phyloP scores from a whole-genome alignment of 257 asterid species.

The Mentha longifolia region DNA sequence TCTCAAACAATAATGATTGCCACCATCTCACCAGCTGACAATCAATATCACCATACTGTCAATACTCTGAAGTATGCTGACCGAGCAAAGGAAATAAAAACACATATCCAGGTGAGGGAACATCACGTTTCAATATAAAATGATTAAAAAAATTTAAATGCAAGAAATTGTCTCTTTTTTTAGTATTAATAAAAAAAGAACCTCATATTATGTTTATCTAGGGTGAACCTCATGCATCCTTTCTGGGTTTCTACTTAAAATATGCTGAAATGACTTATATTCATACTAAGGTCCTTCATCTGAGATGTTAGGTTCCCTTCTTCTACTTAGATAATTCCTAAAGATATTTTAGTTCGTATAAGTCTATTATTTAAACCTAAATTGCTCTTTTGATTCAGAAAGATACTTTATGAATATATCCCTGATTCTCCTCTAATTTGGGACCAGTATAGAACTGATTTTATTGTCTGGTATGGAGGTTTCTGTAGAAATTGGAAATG shows the following conservation, averaged over 20 bases:
- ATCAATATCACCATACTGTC: slow-evolving; percentile 93
- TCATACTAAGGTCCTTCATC: background rate
- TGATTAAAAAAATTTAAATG: slow-evolving; percentile 12
- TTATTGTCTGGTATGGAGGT: background rate
- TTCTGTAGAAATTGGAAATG: background rate
- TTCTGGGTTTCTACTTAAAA: slow-evolving; percentile 22
- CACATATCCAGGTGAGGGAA: slow-evolving; percentile 86
- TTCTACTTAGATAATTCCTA: slow-evolving; percentile 15
- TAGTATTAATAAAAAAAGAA: slow-evolving; percentile 3
- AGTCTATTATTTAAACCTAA: background rate
- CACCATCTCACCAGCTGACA: slow-evolving; percentile 85
- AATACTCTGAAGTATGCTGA: slow-evolving; percentile 94
- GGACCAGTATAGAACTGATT: background rate
- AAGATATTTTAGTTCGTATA: slow-evolving; percentile 1
- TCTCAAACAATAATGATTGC: slow-evolving; percentile 96
- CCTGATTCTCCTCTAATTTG: background rate
- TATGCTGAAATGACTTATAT: background rate
- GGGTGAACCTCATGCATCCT: slow-evolving; percentile 11
- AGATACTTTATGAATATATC: background rate
- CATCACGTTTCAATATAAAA: slow-evolving; percentile 26
- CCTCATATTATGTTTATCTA: slow-evolving; percentile 5
- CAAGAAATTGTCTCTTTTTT: background rate
- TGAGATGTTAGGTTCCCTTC: background rate
- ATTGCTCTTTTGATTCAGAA: background rate
- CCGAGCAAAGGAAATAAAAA: slow-evolving; percentile 94